Evolutionary conservation across 306 rosid genomes (phyloP), one percentile per base, ranked within the genome.

Genomic region (Arachis stenosperma): DNA sequence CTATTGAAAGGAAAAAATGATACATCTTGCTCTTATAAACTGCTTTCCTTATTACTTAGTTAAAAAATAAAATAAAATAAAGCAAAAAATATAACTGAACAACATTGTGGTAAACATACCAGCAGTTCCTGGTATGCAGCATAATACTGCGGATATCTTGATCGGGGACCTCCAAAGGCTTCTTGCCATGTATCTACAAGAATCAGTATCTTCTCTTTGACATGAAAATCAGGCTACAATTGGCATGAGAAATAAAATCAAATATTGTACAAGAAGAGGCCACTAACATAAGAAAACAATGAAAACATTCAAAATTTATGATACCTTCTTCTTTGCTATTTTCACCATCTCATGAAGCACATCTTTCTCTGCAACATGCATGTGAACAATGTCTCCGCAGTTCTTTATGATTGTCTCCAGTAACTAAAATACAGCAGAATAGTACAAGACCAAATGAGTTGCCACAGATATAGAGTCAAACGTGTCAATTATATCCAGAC

Each of bases 181-280:
- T 94, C 99, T 94, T 94, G 97, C 97, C 99, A 94, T 48, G 97
- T 94, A 83, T 94, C 97, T 72, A 94, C 77, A 78, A 94, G 89
- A 77, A 79, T 77, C 81, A 94, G 61, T 84, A 94, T 88, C 96
- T 91, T 94, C 90, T 91, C 95, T 83, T 70, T 91, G 85, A 94
- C 97, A 58, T 86, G 87, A 70, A 73, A 27, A 86, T 94, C 97
- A 27, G 96, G 96, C 97, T 94, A 86, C 87, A 89, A 70, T 65
- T 67, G 75, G 75, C 75, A 84, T 57, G 69, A 85, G 5, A 83
- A 78, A 81, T 33, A 59, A 67, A 17, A 61, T 84, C 65, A 84
- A 60, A 78, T 64, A 69, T 33, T 70, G 74, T 56, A 79, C 66
- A 48, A 53, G 54, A 64, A 2, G 71, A 52, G 60, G 64, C 42